Evolutionary conservation across 2,329 filamentous ascomycete species (phyloP).

Genomic region (Pyrenophora tritici-repentis): DNA sequence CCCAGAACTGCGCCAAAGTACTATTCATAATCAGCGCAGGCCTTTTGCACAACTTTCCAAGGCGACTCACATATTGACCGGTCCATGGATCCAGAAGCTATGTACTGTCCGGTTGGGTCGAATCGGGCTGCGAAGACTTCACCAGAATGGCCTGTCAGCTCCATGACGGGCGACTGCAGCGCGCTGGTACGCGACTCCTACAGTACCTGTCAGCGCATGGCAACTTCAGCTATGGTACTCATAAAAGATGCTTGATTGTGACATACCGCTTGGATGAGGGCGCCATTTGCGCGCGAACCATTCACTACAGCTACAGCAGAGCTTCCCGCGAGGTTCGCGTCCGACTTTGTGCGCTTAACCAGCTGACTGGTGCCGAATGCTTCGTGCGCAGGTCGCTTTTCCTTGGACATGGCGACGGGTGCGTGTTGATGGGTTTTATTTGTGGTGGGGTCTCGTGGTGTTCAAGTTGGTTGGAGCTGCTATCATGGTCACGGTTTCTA

Average conservation of each 20-base stretch:
- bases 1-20: constrained; percentile 92
- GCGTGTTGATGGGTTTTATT: background rate
- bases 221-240: constrained; percentile 35
- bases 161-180: constrained; percentile 90
- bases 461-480: constrained; percentile 9
- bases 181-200: constrained; percentile 80
- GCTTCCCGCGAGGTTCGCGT: constrained; percentile 58
- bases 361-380: constrained; percentile 80
- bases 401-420: constrained; percentile 71
- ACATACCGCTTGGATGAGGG: constrained; percentile 70
- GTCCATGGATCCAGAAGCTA: constrained; percentile 96
- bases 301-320: constrained; percentile 64
- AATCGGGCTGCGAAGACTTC: constrained; percentile 93
- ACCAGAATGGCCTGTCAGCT: constrained; percentile 76
- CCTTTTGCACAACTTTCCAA: constrained; percentile 10
- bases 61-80: constrained; percentile 74
- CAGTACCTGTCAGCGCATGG: constrained; percentile 38
- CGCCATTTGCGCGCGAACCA: constrained; percentile 62
- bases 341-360: constrained; percentile 85
- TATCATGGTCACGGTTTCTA: no score
- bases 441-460: background rate
- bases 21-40: constrained; percentile 53
- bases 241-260: constrained; percentile 49
- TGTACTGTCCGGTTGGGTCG: constrained; percentile 82
- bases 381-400: constrained; percentile 88